Evolutionary conservation across 805 yeast species (phyloP), one percentile per base, ranked within the genome.

Genomic region (Nakazawaea pomicola): DNA sequence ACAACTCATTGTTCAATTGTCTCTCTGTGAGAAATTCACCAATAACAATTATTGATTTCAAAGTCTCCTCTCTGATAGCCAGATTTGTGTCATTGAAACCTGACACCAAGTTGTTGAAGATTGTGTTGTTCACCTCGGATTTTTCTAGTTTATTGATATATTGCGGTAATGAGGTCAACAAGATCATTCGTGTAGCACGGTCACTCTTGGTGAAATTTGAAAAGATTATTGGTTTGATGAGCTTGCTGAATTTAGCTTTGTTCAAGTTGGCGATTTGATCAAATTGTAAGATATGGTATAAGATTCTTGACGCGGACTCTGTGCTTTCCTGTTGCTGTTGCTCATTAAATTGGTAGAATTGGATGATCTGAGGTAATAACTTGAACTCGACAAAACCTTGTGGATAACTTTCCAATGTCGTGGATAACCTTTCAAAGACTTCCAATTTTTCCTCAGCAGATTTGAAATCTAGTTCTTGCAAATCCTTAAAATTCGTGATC

Each of bases 81-180:
- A 80, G 74, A 55, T 87, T 90, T 1, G 93, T 77, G 57, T 91
- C 99, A 25, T 80, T 76, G 52, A 91, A 83, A 0, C 99, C 98
- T 14, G 83, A 78, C n/a, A 81, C 62, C 51, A 85, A 68, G 36
- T 72, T 72, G 8, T 76, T 75, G 57, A 85, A 87, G 1, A 93
- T 70, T 49, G 75, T 78, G 48, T 73, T 79, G 48, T 82, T 82
- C 4, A 90, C 74, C 23, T 83, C 87, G 33, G 72, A 60, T 29
- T 76, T 76, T 2, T 76, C 67, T 17, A 88, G 57, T 28, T 59
- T 58, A 1, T 64, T 65, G 20, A 78, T 65, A 45, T 74, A 77
- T 12, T 64, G 57, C 0, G 89, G 80, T 42, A 91, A 61, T 34
- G 77, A 65, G 16, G 76, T 76, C 44, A 91, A 66, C 21, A 93